Evolutionary conservation across 805 yeast genomes (phyloP).

Genomic region (Starmerella sirachaensis): DNA sequence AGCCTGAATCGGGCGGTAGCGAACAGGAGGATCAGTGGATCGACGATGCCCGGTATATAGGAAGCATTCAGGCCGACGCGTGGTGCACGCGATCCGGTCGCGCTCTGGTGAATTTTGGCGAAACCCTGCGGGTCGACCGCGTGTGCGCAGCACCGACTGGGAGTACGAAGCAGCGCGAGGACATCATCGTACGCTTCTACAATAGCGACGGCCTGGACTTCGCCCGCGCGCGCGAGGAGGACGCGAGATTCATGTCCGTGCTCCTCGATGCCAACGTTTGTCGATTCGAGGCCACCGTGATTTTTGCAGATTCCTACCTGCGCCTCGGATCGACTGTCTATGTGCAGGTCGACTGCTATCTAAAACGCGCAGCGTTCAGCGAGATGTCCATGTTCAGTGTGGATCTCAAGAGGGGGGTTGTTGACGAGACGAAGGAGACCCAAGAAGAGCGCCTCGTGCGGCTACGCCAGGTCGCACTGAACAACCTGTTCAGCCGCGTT

Average conservation of each 20-base stretch:
- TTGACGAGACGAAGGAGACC: constrained; percentile 36
- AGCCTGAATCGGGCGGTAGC: too few species aligned
- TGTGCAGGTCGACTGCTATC: constrained; percentile 54
- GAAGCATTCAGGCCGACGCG: constrained; percentile 29
- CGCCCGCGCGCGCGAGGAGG: constrained; percentile 63
- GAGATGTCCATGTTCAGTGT: constrained; percentile 11
- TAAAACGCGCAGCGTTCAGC: constrained; percentile 32
- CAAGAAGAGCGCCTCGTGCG: constrained; percentile 41
- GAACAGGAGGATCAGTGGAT: constrained; percentile 1
- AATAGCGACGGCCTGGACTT: constrained; percentile 40
- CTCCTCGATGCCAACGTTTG: constrained; percentile 46
- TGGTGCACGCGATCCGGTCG: constrained; percentile 31
- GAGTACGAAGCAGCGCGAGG: constrained; percentile 14
- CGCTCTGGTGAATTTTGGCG: constrained; percentile 26
- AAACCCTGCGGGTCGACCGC: constrained; percentile 24
- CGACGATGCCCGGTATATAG: constrained; percentile 23
- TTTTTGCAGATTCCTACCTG: constrained; percentile 46
- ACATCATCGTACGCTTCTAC: constrained; percentile 27
- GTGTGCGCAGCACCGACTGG: neutral
- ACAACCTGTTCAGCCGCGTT: constrained; percentile 44
- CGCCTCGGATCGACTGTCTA: constrained; percentile 68
- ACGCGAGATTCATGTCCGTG: constrained; percentile 55
- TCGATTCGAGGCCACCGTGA: constrained; percentile 43
- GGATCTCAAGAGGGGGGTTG: constrained; percentile 13
- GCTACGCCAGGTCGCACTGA: constrained; percentile 43